phyloP scores from a whole-genome alignment of 148 eudicot genomes.

The Pouteria glomerata region DNA sequence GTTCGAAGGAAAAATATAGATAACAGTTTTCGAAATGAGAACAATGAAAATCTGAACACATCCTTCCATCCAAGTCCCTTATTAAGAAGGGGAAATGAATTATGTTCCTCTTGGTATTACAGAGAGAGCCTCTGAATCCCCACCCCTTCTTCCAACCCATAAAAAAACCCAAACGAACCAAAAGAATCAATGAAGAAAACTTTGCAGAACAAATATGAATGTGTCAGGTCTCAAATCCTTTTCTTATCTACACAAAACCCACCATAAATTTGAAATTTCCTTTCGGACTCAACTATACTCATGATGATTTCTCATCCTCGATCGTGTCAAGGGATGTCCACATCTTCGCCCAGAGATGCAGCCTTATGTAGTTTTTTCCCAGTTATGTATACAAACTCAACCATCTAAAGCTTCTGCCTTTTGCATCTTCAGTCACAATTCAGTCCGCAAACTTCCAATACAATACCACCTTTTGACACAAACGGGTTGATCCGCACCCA shows the following conservation, averaged over 20 bases:
- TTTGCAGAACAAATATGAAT: slow-evolving; percentile 19
- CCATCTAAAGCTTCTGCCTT: slow-evolving; percentile 7
- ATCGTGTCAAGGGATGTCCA: slow-evolving; percentile 10
- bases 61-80: slow-evolving; percentile 14
- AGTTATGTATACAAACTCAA: not conserved
- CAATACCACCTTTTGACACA: slow-evolving; percentile 48
- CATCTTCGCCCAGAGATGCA: not conserved
- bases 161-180: slow-evolving; percentile 19
- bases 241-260: slow-evolving; percentile 27
- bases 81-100: slow-evolving; percentile 8
- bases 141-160: slow-evolving; percentile 33
- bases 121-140: slow-evolving; percentile 17
- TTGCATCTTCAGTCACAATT: slow-evolving; percentile 38
- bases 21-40: too few species aligned
- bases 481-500: slow-evolving; percentile 77
- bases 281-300: not conserved
- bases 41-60: slow-evolving; percentile 1
- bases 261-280: not conserved
- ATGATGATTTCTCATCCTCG: slow-evolving; percentile 2
- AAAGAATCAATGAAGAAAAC: not conserved
- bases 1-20: not conserved
- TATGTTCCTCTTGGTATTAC: slow-evolving; percentile 33
- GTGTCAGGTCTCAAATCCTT: not conserved
- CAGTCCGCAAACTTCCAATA: slow-evolving; percentile 69
- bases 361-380: slow-evolving; percentile 18